Base-by-base conservation (phyloP, 2,329 filamentous ascomycete species). In the Pestalotiopsis fici region DNA sequence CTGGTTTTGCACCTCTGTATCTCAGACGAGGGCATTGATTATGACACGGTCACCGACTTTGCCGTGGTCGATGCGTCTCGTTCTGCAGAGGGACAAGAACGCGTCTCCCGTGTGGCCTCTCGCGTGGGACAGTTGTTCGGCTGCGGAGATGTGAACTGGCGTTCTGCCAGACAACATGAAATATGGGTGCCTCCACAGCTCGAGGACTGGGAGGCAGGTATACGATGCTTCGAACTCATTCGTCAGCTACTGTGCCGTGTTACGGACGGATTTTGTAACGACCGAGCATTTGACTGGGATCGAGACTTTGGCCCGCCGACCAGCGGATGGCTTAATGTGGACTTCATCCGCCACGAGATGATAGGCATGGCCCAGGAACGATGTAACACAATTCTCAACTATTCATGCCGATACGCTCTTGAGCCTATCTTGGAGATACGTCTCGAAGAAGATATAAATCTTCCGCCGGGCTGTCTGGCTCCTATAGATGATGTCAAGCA, bases 301-400 rank as follows among this genome's bases (percentile, higher is more conserved):
- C 54, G 31, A 21, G 64, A 60, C 43, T 67, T 65, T 28, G 37
- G 25, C 37, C 35, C 59, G n/a, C 25, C 55, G 3, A 60, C 28
- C 13, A 23, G 47, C 13, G 66, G 61, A n/a, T 67, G 66, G 66
- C 28, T 67, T n/a, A 54, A 67, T 27, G 66, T 54, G 27, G 66
- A 67, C 25, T 62, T 62, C 15, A 56, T 67, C 27, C 61, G 66
- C 7, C 62, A 67, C 23, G 66, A 67, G 62, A 67, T 67, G 66
- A 64, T 65, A 21, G 66, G 66, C n/a, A 65, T 67, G 66, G 25
- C 39, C 15, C 39, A 60, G n/a, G 59, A 54, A 39, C 55, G 47
- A 56, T 59, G 55, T 37, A 67, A 67, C 18, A 37, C 31, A 9
- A 61, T 62, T 31, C 61, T 67, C 28, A 56, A 59, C 39, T 67